Base-by-base conservation (phyloP, 1,284 basidiomycete genomes). In the Calocybe gambosa region DNA sequence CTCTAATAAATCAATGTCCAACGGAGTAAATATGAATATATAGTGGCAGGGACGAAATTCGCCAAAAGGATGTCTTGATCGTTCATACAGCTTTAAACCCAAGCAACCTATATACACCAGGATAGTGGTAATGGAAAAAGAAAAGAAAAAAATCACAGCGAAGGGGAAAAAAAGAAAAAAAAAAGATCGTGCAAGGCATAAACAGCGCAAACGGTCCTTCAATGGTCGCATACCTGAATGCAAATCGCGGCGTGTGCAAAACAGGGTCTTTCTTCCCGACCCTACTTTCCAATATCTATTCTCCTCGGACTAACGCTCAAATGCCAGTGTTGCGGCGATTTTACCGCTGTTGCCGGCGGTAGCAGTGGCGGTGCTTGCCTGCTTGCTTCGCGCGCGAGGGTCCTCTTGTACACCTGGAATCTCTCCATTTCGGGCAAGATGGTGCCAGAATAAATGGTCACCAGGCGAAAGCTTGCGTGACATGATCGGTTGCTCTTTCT, bases 371-470 rank as follows among this genome's bases (percentile, higher is more conserved):
- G 15, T 8, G 16, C 2, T 31, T 28, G 40, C 23, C 16, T 26
- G 38, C 33, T 20, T 34, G 15, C 43, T 50, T 47, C 75, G 67
- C 8, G 80, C 79, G 19, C 79, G 72, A 26, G 67, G 55, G 60
- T 85, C 78, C 51, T 87, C 78, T 38, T 62, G 61, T 6, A 83
- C 78, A 19, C 75, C 78, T 19, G 80, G 77, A 47, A 85, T 82
- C 69, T 92, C 89, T 5, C 89, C 89, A 48, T 75, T 78, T 42
- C 76, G 71, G 23, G 74, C 63, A 46, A 92, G 78, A 57, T 91
- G 81, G 58, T 87, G 84, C 89, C 89, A 92, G 60, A 78, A 89
- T 6, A 92, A 64, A 9, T 78, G 61, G 54, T 89, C 85, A 20
- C 88, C 89, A 4, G 73, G 65, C 57, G 67, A 70, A 16, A 89